Percentiles rank a stretch among this genome's conserved stretches.
Evolutionary conservation across 129 eudicot genomes (phyloP).

Genomic region (Centrapalus pauciflorus): DNA sequence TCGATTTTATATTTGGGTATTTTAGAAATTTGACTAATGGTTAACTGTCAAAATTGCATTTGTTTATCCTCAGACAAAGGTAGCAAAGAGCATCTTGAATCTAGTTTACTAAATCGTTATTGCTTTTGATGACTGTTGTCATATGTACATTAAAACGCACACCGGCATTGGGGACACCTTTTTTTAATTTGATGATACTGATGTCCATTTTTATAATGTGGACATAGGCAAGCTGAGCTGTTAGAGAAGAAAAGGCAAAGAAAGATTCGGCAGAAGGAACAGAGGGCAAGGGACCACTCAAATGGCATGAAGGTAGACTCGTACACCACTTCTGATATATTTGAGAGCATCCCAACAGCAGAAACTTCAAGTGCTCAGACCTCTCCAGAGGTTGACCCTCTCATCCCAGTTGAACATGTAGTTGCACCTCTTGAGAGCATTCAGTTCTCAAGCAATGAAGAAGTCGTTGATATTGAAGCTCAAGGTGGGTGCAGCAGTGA

Average conservation of each 20-base stretch:
- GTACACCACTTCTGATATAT: constrained; percentile 22
- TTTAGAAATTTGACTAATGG: neutral
- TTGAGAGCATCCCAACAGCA: constrained; percentile 28
- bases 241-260: constrained; percentile 68
- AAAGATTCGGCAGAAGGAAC: constrained; percentile 86
- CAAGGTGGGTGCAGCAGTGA: constrained; percentile 26
- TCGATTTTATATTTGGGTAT: neutral
- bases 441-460: constrained; percentile 32
- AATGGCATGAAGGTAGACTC: constrained; percentile 26
- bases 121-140: no score
- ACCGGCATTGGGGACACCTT: neutral
- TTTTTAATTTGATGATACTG: constrained; percentile 15
- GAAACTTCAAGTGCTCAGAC: constrained; percentile 34
- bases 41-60: no score
- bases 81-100: no score
- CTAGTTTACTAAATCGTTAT: no score
- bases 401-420: constrained; percentile 15
- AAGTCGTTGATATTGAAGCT: constrained; percentile 15
- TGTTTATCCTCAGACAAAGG: no score
- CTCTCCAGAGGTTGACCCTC: constrained; percentile 27
- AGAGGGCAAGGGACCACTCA: constrained; percentile 53
- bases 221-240: constrained; percentile 61
- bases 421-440: constrained; percentile 23
- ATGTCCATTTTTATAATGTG: constrained; percentile 2
- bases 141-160: neutral